These are phyloP conservation scores for Globisporangium recalcitrans DNA, from an alignment of 352 stramenopile genomes.

Conservation along the genomic window DNA sequence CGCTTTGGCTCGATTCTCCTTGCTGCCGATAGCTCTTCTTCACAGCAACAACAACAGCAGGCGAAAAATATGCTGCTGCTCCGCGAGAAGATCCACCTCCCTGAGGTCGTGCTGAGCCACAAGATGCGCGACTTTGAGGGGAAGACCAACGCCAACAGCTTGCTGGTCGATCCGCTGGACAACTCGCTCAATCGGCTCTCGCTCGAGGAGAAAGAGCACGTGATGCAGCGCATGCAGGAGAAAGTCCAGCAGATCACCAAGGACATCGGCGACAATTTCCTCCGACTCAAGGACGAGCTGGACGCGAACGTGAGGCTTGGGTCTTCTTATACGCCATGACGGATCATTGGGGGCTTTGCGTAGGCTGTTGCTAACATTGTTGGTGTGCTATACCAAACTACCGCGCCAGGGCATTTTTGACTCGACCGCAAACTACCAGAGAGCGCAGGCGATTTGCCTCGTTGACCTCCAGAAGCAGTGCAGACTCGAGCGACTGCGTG, in stretches of 20 bases:
- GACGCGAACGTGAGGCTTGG: constrained; percentile 34
- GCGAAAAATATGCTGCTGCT: neutral
- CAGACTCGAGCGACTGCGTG: constrained; percentile 53
- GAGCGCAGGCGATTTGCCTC: constrained; percentile 60
- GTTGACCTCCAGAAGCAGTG: constrained; percentile 64
- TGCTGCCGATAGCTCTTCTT: neutral
- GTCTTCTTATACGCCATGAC: no score
- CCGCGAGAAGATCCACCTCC: constrained; percentile 45
- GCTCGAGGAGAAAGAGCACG: constrained; percentile 64
- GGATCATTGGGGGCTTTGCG: no score
- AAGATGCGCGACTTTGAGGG: constrained; percentile 81
- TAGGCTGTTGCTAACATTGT: neutral
- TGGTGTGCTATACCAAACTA: neutral
- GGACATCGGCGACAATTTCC: constrained; percentile 53
- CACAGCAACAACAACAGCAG: neutral
- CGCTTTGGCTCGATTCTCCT: neutral
- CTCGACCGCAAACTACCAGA: constrained; percentile 44
- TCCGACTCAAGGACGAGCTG: constrained; percentile 40
- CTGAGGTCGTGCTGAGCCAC: constrained; percentile 65
- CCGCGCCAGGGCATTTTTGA: constrained; percentile 50
- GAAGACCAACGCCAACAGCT: constrained; percentile 40
- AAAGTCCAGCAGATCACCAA: constrained; percentile 61
- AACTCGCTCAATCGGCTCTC: constrained; percentile 44
- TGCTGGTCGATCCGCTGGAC: constrained; percentile 57
- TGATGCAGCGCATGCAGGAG: constrained; percentile 67